Evolutionary conservation across 2,329 filamentous ascomycete genomes (phyloP).

Genomic region (Zasmidium cellare): DNA sequence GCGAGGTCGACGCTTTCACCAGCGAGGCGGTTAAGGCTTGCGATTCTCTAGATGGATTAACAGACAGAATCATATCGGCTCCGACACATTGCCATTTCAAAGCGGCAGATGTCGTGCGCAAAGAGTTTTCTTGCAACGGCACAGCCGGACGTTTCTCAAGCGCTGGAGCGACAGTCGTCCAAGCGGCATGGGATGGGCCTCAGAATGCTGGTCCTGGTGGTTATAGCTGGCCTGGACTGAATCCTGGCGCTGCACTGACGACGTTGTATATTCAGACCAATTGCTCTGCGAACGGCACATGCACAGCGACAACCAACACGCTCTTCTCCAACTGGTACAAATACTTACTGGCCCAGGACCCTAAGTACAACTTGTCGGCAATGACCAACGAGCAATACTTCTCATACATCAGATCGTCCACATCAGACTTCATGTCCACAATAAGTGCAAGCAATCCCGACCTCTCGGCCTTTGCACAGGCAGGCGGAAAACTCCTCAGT

Average conservation of each 20-base stretch:
- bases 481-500: slow-evolving; percentile 43
- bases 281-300: not conserved
- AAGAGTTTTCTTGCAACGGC: slow-evolving; percentile 33
- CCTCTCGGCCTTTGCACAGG: slow-evolving; percentile 36
- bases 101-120: slow-evolving; percentile 35
- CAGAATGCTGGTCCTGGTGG: slow-evolving; percentile 12
- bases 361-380: not conserved
- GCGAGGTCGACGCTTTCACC: slow-evolving; percentile 33
- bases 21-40: slow-evolving; percentile 31
- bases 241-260: not conserved
- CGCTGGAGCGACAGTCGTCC: slow-evolving; percentile 29
- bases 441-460: slow-evolving; percentile 40
- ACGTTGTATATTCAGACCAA: not conserved
- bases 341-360: slow-evolving; percentile 1
- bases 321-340: not conserved
- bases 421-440: slow-evolving; percentile 31
- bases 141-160: slow-evolving; percentile 21
- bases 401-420: slow-evolving; percentile 5
- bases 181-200: slow-evolving; percentile 34
- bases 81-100: slow-evolving; percentile 23
- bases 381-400: slow-evolving; percentile 7
- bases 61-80: slow-evolving; percentile 30
- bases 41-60: slow-evolving; percentile 34
- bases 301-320: not conserved
- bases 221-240: not conserved